A percentile compares a stretch with the other conserved stretches of the same genome.
These are phyloP conservation scores for Camellia granthamiana DNA, from an alignment of 148 eudicot genomes.

Conservation along the genomic window DNA sequence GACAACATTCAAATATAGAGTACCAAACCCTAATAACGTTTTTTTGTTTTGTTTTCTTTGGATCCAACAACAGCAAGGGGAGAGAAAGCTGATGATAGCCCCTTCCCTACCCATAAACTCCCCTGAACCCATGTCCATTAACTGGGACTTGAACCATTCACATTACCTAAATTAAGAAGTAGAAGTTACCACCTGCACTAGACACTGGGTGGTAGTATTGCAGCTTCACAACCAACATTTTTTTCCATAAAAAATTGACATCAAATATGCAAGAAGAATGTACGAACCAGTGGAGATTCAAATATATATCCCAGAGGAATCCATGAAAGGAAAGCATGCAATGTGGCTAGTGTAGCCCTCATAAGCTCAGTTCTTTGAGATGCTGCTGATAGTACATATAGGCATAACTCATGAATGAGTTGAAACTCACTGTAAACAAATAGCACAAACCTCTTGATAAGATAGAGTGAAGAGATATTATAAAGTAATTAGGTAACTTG, in stretches of 20 bases:
- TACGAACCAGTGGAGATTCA: constrained; percentile 93
- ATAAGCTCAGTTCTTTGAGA: constrained; percentile 91
- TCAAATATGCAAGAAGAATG: neutral
- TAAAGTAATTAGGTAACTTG: neutral
- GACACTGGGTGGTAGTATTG: neutral
- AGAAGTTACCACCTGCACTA: neutral
- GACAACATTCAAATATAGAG: neutral
- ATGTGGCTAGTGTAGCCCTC: constrained; percentile 83
- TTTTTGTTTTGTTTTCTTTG: neutral
- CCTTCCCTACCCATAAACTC: neutral
- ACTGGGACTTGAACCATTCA: neutral
- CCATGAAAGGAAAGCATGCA: constrained; percentile 98
- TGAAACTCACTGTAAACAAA: constrained; percentile 81
- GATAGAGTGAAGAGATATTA: neutral
- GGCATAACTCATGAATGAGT: constrained; percentile 95
- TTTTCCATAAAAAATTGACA: neutral
- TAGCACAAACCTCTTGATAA: constrained; percentile 6
- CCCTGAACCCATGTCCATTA: neutral
- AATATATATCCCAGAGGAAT: constrained; percentile 98
- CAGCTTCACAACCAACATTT: constrained; percentile 2
- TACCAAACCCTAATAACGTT: neutral
- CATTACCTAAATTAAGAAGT: neutral
- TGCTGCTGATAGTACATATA: constrained; percentile 92
- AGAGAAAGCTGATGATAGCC: neutral
- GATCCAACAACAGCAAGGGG: neutral